Conservation (phyloP, 2,329 filamentous ascomycete genomes). For the Cyphellophora europaea region DNA sequence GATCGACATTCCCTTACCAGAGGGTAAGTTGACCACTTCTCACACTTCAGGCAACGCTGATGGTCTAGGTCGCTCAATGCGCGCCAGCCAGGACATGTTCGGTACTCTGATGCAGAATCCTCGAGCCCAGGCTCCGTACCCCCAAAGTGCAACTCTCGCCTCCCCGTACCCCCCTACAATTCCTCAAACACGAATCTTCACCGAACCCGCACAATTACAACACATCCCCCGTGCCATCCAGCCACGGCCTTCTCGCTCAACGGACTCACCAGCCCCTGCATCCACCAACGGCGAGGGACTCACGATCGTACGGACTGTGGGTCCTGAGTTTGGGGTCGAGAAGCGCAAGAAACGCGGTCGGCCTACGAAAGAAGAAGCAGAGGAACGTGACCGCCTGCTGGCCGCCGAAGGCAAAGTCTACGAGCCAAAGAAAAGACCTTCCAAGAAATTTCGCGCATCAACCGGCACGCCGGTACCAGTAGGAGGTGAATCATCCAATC, state of each 20-base stretch:
- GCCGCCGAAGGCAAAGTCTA: conserved; percentile 17
- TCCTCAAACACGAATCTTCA: background rate
- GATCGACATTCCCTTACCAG: conserved; percentile 17
- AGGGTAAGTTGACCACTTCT: conserved; percentile 16
- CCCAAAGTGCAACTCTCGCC: too few species aligned
- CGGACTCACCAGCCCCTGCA: conserved; percentile 15
- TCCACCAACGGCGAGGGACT: conserved; percentile 13
- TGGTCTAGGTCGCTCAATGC: conserved; percentile 16
- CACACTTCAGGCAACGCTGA: too few species aligned
- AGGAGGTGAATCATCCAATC: conserved; percentile 7
- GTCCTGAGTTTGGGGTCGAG: conserved; percentile 9
- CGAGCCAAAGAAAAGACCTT: conserved; percentile 17
- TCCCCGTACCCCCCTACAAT: too few species aligned
- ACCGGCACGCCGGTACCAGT: conserved; percentile 10
- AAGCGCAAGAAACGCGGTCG: conserved; percentile 16
- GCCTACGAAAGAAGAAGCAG: conserved; percentile 19
- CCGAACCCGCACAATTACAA: conserved; percentile 1
- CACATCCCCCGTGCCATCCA: conserved; percentile 13
- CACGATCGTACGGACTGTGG: conserved; percentile 10
- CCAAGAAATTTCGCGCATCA: conserved; percentile 17
- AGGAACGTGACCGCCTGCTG: conserved; percentile 16
- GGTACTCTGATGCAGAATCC: conserved; percentile 6
- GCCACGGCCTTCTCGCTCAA: conserved; percentile 15
- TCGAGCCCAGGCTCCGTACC: too few species aligned
- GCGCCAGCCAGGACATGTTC: conserved; percentile 13